These are phyloP conservation scores for Pseudotsuga menziesii DNA, from an alignment of 75 land plant species.

Conservation along the genomic window DNA sequence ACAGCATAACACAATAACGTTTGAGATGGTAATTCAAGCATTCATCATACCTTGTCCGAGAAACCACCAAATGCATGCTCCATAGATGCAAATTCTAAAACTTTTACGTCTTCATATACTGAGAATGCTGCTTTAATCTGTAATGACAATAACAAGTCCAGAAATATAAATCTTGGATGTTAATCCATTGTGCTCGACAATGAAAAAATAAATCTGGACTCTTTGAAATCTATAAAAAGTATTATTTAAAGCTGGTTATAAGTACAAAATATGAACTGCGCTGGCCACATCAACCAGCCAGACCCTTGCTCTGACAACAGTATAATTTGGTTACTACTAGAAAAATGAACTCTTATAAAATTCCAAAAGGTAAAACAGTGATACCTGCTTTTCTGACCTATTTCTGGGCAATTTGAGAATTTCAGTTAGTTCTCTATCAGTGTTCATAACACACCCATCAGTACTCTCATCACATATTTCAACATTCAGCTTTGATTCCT, in stretches of 20 bases:
- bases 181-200: background rate
- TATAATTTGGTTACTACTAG: background rate
- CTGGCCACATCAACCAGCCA: background rate
- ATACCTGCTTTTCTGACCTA: conserved; percentile 70
- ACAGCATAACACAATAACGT: background rate
- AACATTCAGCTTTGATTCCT: conserved; percentile 72
- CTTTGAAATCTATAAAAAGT: background rate
- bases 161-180: background rate
- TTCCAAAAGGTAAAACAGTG: background rate
- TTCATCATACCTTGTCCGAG: conserved; percentile 56
- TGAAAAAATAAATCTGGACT: background rate
- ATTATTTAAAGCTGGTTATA: background rate
- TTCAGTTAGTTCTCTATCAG: conserved; percentile 13
- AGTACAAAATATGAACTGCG: background rate
- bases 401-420: conserved; percentile 56
- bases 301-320: background rate
- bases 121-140: conserved; percentile 62
- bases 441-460: conserved; percentile 34
- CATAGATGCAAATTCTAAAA: conserved; percentile 80
- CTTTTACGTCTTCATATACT: conserved; percentile 63
- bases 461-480: conserved; percentile 60
- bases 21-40: background rate
- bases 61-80: conserved; percentile 71
- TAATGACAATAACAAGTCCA: conserved; percentile 1
- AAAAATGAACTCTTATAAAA: background rate